Percentiles rank a stretch among this genome's conserved stretches.
phyloP scores from a whole-genome alignment of 2,329 filamentous ascomycete species.

The Neophaeococcomyces aloes region DNA sequence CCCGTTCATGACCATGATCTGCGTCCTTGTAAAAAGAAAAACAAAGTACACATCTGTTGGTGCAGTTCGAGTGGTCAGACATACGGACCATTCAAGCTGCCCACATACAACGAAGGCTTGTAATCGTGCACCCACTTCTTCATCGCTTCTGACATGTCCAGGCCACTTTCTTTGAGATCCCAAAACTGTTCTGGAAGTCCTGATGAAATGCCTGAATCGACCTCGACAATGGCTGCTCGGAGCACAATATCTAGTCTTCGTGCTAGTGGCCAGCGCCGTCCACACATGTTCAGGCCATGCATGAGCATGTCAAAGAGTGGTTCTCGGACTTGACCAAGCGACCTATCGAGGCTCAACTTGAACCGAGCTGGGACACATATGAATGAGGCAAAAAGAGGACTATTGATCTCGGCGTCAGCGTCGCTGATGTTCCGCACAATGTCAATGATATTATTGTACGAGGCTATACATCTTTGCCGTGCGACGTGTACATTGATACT shows the following conservation, averaged over 20 bases:
- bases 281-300: slow-evolving; percentile 22
- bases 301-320: slow-evolving; percentile 20
- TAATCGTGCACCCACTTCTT: slow-evolving; percentile 16
- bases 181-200: slow-evolving; percentile 10
- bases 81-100: slow-evolving; percentile 8
- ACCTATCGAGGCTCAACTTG: slow-evolving; percentile 16
- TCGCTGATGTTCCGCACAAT: slow-evolving; percentile 18
- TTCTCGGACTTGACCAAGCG: slow-evolving; percentile 9
- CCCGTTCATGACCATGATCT: too few relatives aligned
- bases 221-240: slow-evolving; percentile 18
- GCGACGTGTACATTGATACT: slow-evolving; percentile 10
- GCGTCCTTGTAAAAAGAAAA: too few relatives aligned
- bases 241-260: slow-evolving; percentile 18
- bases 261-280: slow-evolving; percentile 19
- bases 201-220: slow-evolving; percentile 8
- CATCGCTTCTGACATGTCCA: slow-evolving; percentile 19
- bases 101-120: slow-evolving; percentile 8
- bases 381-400: slow-evolving; percentile 15
- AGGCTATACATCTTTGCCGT: slow-evolving; percentile 15
- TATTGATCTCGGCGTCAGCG: slow-evolving; percentile 19
- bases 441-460: slow-evolving; percentile 16
- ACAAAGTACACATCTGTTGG: too few relatives aligned
- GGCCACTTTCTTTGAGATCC: slow-evolving; percentile 15
- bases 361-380: slow-evolving; percentile 18
- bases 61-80: background rate